Evolutionary conservation across 306 rosid species (phyloP).

Genomic region (Acacia acuminata): DNA sequence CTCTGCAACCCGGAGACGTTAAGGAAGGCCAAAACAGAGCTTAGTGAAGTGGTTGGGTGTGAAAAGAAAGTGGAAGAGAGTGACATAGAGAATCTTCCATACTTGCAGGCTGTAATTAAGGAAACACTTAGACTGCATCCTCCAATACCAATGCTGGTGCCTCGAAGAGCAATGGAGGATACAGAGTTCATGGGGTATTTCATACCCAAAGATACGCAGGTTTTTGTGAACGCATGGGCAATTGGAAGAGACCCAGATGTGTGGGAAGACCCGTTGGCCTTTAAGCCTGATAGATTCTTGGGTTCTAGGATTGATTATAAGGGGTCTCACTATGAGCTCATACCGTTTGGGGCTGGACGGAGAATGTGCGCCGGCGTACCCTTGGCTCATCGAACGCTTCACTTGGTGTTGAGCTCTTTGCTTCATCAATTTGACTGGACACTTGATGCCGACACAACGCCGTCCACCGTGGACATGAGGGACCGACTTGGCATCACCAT

Average conservation of each 20-base stretch:
- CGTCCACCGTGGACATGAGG: background rate
- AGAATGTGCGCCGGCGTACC: slow-evolving; percentile 20
- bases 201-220: background rate
- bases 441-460: background rate
- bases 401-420: background rate
- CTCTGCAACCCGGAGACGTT: background rate
- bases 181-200: background rate
- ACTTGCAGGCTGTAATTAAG: background rate
- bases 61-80: slow-evolving; percentile 12
- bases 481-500: background rate
- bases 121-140: slow-evolving; percentile 5
- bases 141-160: background rate
- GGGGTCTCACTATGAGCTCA: background rate
- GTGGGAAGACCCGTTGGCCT: background rate
- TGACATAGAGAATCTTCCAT: slow-evolving; percentile 14
- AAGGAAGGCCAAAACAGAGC: background rate
- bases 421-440: background rate
- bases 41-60: background rate
- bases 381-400: slow-evolving; percentile 6
- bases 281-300: background rate
- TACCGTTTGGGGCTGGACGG: slow-evolving; percentile 12
- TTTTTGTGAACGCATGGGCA: slow-evolving; percentile 4
- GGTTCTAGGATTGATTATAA: background rate
- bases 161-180: background rate
- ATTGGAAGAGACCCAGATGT: slow-evolving; percentile 12